Base-by-base conservation (phyloP, 1,284 basidiomycete genomes). In the Ceratobasidium theobromae region DNA sequence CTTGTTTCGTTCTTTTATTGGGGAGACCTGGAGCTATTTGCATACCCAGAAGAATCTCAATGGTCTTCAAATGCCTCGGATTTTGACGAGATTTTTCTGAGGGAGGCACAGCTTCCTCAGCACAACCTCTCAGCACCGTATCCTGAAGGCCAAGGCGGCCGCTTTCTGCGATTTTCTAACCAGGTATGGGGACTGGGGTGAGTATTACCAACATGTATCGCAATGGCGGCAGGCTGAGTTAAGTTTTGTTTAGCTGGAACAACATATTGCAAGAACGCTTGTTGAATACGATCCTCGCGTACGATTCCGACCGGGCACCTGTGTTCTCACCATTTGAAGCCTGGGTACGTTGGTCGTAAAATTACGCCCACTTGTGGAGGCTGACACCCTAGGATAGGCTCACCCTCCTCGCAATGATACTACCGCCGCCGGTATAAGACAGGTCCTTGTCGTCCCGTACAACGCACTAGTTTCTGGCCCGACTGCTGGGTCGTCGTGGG, bases 251-350 rank as follows among this genome's bases (percentile, higher is more conserved):
- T 35, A 84, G 84, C 2, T 86, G 84, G 84, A 84, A 84, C 5
- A 86, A 86, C 66, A 77, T 74, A 2, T 77, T 86, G 76, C 82
- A 86, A 65, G 84, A 84, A 68, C 78, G 82, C 69, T 62, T 84
- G 4, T 69, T 84, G 21, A 64, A 64, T 40, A 64, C 60, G 35
- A 33, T 64, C 40, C 46, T 70, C 18, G 67, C 69, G 1, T 70
- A 70, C 51, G 51, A 66, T 32, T 70, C 69, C 27, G 67, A 70
- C 53, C 30, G 69, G 45, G 69, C 69, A 16, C 67, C 66, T 45
- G 67, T 68, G 6, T 69, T 70, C 54, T 60, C 53, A 6, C 54
- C 57, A 14, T 70, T 45, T 23, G 60, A 64, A 35, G 60, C 60
- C 27, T 64, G 60, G 60, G 60, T 52, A 43, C 30, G 60, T 53